Percentiles rank a stretch among this genome's conserved stretches.
Conservation (phyloP, 768 basidiomycete species). For the Lactarius psammicola region DNA sequence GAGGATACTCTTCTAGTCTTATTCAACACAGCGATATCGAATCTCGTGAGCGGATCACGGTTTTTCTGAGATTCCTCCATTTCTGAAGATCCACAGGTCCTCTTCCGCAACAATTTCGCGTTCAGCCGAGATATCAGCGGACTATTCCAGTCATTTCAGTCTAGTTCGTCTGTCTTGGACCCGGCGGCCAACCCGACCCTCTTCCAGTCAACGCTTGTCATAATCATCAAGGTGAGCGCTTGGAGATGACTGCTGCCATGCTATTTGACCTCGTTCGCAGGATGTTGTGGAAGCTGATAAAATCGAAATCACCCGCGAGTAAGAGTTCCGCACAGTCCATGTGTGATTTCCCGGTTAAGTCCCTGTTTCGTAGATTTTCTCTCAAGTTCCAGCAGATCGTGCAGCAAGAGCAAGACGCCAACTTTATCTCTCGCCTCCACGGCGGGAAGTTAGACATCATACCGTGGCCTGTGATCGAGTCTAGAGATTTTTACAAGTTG, state of each 20-base stretch:
- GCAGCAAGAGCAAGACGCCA: constrained; percentile 56
- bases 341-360: not conserved
- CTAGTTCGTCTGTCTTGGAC: constrained; percentile 55
- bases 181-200: constrained; percentile 57
- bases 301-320: constrained; percentile 58
- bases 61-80: not conserved
- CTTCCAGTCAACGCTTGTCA: constrained; percentile 58
- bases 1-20: constrained; percentile 62
- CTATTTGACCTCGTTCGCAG: constrained; percentile 36
- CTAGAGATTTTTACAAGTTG: constrained; percentile 54
- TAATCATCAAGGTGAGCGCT: constrained; percentile 58
- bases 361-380: constrained; percentile 45
- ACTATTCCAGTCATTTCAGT: constrained; percentile 61
- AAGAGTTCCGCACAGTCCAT: constrained; percentile 25
- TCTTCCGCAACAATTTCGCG: constrained; percentile 66
- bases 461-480: constrained; percentile 68
- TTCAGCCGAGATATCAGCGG: constrained; percentile 58
- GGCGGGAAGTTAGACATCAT: constrained; percentile 54
- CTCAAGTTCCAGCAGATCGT: constrained; percentile 61
- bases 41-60: constrained; percentile 41
- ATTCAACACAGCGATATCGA: constrained; percentile 65
- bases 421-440: constrained; percentile 62
- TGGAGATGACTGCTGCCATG: no score
- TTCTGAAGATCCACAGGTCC: constrained; percentile 41
- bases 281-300: constrained; percentile 64